Conservation (phyloP, 176 grass and related monocot species). For the Triticum dicoccoides region DNA sequence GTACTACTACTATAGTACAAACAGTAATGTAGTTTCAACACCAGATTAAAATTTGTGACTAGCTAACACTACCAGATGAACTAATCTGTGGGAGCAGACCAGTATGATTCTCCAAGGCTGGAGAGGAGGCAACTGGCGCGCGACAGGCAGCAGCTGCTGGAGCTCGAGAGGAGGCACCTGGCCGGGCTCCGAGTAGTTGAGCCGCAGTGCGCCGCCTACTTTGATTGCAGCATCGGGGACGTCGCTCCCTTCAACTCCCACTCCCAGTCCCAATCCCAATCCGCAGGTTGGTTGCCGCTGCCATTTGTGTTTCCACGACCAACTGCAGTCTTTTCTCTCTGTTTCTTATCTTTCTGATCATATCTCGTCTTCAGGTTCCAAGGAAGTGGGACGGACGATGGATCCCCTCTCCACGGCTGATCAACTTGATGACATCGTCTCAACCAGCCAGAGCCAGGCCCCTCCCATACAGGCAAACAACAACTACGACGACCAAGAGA, state of each 20-base stretch:
- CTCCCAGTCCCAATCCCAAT: background rate
- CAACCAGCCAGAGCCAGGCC: constrained; percentile 36
- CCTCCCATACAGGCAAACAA: constrained; percentile 21
- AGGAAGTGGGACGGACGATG: constrained; percentile 1
- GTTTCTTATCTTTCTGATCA: background rate
- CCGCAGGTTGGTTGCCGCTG: background rate
- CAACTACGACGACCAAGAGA: constrained; percentile 38
- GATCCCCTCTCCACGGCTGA: constrained; percentile 12
- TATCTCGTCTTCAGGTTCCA: constrained; percentile 18
- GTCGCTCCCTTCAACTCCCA: background rate
- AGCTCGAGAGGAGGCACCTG: constrained; percentile 41
- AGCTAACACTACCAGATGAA: background rate
- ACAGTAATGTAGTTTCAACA: background rate
- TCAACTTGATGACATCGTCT: constrained; percentile 22
- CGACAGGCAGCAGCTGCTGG: constrained; percentile 19
- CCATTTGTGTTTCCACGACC: too few relatives aligned
- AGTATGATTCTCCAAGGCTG: constrained; percentile 35
- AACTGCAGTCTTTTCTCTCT: background rate
- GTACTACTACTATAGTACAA: background rate
- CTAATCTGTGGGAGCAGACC: background rate
- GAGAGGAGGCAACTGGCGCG: constrained; percentile 30
- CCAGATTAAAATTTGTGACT: background rate
- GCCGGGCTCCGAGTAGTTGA: constrained; percentile 16
- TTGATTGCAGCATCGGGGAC: constrained; percentile 42
- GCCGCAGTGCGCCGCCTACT: constrained; percentile 24